phyloP scores from a whole-genome alignment of 2,329 filamentous ascomycete genomes.

The Penicillium janthinellum region DNA sequence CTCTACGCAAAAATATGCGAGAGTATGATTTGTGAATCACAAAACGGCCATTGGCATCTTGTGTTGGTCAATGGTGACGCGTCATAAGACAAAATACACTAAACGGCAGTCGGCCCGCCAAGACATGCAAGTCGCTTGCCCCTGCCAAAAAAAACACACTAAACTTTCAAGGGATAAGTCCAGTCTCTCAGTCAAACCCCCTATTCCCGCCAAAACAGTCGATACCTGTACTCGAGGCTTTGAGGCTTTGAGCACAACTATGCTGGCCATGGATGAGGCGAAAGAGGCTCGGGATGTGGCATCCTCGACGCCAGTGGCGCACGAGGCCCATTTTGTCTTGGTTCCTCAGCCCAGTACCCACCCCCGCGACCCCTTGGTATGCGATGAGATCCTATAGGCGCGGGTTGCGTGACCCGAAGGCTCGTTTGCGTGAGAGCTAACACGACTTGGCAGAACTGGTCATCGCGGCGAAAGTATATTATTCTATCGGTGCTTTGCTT shows the following conservation, averaged over 20 bases:
- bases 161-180: background rate
- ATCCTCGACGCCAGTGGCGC: background rate
- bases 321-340: constrained; percentile 33
- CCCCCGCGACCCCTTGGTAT: constrained; percentile 39
- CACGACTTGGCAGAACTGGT: constrained; percentile 37
- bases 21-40: background rate
- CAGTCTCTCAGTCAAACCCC: background rate
- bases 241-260: background rate
- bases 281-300: constrained; percentile 16
- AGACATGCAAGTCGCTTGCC: background rate
- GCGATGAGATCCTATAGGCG: background rate
- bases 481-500: constrained; percentile 39
- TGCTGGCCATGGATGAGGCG: constrained; percentile 1
- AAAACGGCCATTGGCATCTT: too few species aligned
- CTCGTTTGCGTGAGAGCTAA: background rate
- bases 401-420: background rate
- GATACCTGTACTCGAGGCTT: background rate
- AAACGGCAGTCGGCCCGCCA: background rate
- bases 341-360: constrained; percentile 41
- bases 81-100: background rate
- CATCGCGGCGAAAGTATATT: constrained; percentile 32
- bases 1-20: background rate
- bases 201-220: background rate
- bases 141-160: background rate
- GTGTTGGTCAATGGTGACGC: background rate